A percentile compares a stretch with the other conserved stretches of the same genome.
Evolutionary conservation across 1,139 yeast genomes (phyloP).

Genomic region (Saccharomyces hybrid): DNA sequence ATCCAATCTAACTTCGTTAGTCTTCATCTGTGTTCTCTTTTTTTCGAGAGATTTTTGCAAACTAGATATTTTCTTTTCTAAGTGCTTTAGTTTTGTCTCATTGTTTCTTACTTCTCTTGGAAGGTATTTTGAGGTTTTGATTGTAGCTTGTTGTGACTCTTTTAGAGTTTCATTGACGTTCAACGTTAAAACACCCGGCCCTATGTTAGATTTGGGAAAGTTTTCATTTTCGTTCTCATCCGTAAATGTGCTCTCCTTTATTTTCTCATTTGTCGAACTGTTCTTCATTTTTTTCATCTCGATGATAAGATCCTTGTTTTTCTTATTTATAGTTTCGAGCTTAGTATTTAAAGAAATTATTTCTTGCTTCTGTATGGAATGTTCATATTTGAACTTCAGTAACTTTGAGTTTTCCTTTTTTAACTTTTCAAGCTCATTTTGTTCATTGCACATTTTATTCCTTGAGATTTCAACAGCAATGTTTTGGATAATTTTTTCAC

Average conservation of each 20-base stretch:
- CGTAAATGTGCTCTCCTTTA: not conserved
- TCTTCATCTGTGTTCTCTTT: not conserved
- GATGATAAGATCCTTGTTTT: not conserved
- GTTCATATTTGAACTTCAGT: not conserved
- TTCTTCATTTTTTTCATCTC: not conserved
- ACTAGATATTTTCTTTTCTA: not conserved
- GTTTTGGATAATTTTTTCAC: not conserved
- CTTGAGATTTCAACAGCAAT: not conserved
- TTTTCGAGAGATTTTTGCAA: constrained; percentile 1
- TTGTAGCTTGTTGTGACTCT: not conserved
- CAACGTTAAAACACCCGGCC: not conserved
- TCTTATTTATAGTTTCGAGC: not conserved
- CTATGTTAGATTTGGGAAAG: not conserved
- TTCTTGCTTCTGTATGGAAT: not conserved
- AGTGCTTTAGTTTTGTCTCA: not conserved
- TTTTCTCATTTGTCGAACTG: not conserved
- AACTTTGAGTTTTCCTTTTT: not conserved
- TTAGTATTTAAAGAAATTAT: not conserved
- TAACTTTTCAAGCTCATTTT: not conserved
- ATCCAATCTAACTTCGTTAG: not conserved
- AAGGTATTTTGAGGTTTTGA: not conserved
- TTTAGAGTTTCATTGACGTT: not conserved
- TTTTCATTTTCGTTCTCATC: not conserved
- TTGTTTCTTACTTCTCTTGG: not conserved
- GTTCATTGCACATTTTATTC: not conserved